A percentile compares a stretch with the other conserved stretches of the same genome.
Conservation (phyloP, 2,329 filamentous ascomycete genomes). For the Juglanconis oblonga region DNA sequence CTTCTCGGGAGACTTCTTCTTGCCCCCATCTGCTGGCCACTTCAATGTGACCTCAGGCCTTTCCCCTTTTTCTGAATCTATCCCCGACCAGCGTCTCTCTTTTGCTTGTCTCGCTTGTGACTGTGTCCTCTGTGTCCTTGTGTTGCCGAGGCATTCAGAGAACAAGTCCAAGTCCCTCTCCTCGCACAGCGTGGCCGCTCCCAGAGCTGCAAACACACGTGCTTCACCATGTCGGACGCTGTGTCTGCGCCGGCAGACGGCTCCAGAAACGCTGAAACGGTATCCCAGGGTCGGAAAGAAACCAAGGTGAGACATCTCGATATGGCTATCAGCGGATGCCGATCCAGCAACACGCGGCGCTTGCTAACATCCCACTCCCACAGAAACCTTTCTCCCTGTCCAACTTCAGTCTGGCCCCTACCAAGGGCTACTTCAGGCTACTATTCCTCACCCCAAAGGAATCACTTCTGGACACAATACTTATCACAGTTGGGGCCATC, state of each 20-base stretch:
- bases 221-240: background rate
- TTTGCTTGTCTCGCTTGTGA: background rate
- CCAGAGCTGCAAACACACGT: background rate
- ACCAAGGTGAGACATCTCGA: background rate
- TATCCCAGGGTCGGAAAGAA: background rate
- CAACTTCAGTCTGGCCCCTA: background rate
- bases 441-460: background rate
- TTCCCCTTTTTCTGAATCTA: background rate
- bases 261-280: background rate
- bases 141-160: background rate
- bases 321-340: background rate
- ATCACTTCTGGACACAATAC: background rate
- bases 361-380: background rate
- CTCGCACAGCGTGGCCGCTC: background rate
- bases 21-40: background rate
- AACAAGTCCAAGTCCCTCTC: background rate
- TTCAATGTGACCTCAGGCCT: background rate
- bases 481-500: background rate
- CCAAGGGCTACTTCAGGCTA: constrained; percentile 1
- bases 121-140: background rate
- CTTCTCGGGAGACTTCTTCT: too few species aligned
- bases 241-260: background rate
- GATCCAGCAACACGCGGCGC: background rate
- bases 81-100: background rate
- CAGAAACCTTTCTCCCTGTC: background rate